A percentile compares a stretch with the other conserved stretches of the same genome.
phyloP scores from a whole-genome alignment of 2,329 filamentous ascomycete genomes.

The Byssothecium circinans region DNA sequence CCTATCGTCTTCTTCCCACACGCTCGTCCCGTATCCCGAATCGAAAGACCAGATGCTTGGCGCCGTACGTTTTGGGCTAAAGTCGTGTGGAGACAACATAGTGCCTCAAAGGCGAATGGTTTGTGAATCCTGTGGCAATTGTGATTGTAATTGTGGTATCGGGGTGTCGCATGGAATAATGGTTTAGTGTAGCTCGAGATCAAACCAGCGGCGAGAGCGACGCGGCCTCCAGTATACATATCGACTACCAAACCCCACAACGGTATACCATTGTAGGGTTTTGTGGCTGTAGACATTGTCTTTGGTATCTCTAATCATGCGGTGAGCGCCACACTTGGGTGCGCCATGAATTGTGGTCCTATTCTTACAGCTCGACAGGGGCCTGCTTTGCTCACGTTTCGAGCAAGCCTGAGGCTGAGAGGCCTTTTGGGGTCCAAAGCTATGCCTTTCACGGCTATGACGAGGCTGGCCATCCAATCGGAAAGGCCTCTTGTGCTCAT shows the following conservation, averaged over 20 bases:
- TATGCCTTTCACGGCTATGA: not conserved
- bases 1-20: conserved; percentile 18
- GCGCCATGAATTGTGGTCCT: not conserved
- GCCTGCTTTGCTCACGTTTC: not conserved
- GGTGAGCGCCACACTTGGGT: not conserved
- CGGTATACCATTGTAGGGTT: not conserved
- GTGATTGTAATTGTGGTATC: not conserved
- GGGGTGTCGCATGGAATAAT: not conserved
- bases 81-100: conserved; percentile 30
- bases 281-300: conserved; percentile 1
- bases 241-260: conserved; percentile 7
- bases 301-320: not conserved
- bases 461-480: conserved; percentile 1
- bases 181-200: not conserved
- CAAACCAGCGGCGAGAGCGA: conserved; percentile 2
- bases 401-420: conserved; percentile 1
- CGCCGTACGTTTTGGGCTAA: conserved; percentile 22
- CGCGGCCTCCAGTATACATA: conserved; percentile 10
- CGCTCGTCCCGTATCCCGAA: conserved; percentile 34
- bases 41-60: conserved; percentile 37
- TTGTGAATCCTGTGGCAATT: conserved; percentile 4
- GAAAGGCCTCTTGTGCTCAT: not conserved
- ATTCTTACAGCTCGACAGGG: conserved; percentile 2
- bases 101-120: conserved; percentile 2
- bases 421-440: conserved; percentile 1